Evolutionary conservation across 352 stramenopile genomes (phyloP).

Genomic region (Phytophthora sp.): DNA sequence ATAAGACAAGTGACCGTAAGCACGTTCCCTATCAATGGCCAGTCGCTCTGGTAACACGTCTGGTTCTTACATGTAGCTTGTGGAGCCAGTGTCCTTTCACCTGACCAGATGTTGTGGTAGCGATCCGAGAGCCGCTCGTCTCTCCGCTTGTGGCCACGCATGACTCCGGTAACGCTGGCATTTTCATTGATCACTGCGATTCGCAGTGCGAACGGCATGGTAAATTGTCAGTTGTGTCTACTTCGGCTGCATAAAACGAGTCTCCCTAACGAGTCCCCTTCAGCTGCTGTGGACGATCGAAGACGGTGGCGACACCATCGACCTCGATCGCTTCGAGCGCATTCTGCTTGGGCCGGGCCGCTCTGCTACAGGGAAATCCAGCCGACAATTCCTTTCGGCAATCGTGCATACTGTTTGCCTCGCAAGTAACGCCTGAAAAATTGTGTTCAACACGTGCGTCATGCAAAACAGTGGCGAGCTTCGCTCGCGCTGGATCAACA

Average conservation of each 20-base stretch:
- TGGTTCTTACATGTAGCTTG: no score
- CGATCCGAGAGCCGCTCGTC: constrained; percentile 4
- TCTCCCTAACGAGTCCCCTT: no score
- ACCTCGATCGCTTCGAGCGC: constrained; percentile 1
- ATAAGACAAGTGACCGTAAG: constrained; percentile 17
- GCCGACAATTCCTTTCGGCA: constrained; percentile 30
- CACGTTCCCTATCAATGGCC: background rate
- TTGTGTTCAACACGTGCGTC: constrained; percentile 23
- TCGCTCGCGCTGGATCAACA: background rate
- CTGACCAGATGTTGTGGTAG: constrained; percentile 33
- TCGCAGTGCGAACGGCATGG: no score
- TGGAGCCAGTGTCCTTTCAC: constrained; percentile 32
- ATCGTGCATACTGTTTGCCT: constrained; percentile 25
- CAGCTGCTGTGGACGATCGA: constrained; percentile 7
- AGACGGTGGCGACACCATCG: background rate
- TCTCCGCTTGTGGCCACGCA: no score
- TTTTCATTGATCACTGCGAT: no score
- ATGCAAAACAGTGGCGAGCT: constrained; percentile 10
- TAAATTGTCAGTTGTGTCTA: constrained; percentile 29
- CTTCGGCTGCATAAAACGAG: constrained; percentile 5
- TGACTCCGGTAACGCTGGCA: no score
- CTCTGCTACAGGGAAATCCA: constrained; percentile 33
- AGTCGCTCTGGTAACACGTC: no score
- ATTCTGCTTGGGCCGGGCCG: constrained; percentile 9
- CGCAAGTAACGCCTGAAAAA: constrained; percentile 23